phyloP scores from a whole-genome alignment of 78 protist species.

The Dictyostelium capitatum region DNA sequence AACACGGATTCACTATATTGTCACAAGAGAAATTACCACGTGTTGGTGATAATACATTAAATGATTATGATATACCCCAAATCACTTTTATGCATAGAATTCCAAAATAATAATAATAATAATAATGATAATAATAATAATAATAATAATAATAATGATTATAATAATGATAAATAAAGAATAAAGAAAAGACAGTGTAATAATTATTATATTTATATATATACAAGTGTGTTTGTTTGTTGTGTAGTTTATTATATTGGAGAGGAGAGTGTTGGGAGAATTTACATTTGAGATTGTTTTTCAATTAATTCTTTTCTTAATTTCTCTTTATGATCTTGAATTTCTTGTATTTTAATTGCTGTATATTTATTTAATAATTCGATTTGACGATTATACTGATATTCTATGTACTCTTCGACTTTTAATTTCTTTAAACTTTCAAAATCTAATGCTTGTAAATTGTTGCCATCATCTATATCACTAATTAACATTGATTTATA shows the following conservation, averaged over 20 bases:
- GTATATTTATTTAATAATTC: slow-evolving; percentile 8
- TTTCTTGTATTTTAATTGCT: background rate
- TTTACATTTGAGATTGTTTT: background rate
- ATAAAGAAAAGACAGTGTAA: background rate
- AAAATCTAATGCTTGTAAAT: background rate
- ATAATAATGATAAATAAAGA: background rate
- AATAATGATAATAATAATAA: background rate
- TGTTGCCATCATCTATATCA: background rate
- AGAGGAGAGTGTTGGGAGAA: too few species aligned
- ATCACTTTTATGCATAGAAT: slow-evolving; percentile 46
- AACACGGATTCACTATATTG: slow-evolving; percentile 24
- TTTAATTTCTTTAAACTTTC: slow-evolving; percentile 10
- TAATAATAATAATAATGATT: background rate
- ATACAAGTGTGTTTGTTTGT: background rate
- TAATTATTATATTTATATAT: background rate
- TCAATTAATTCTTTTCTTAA: slow-evolving; percentile 12
- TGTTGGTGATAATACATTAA: slow-evolving; percentile 13
- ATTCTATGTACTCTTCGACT: slow-evolving; percentile 2
- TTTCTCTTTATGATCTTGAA: background rate
- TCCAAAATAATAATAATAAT: slow-evolving; percentile 16
- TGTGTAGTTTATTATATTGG: background rate
- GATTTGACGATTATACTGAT: background rate
- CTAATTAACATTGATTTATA: background rate
- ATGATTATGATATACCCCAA: background rate
- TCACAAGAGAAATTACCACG: slow-evolving; percentile 24